These are phyloP conservation scores for Metschnikowia matae DNA, from an alignment of 805 yeast genomes.

Conservation along the genomic window DNA sequence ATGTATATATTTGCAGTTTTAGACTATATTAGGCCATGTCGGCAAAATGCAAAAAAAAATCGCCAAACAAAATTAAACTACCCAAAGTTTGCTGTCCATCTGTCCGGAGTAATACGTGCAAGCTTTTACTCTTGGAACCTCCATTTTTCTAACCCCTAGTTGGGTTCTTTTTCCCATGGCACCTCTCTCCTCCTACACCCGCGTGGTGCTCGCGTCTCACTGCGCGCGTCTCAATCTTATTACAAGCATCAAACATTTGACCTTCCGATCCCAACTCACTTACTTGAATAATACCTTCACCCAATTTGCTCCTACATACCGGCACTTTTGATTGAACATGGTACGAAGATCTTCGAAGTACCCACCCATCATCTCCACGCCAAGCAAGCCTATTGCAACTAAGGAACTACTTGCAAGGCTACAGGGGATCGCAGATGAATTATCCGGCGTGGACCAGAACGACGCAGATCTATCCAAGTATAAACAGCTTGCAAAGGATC, in stretches of 20 bases:
- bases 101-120: too few relatives aligned
- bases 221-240: neutral
- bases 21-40: too few relatives aligned
- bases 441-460: constrained; percentile 61
- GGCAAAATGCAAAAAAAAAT: too few relatives aligned
- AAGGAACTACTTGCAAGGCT: constrained; percentile 59
- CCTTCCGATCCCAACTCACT: neutral
- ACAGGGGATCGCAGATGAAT: constrained; percentile 56
- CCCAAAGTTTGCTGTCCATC: too few relatives aligned
- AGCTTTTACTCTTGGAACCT: too few relatives aligned
- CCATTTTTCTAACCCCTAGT: too few relatives aligned
- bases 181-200: neutral
- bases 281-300: neutral
- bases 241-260: neutral
- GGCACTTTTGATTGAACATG: neutral
- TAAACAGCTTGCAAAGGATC: constrained; percentile 41
- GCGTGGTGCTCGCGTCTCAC: neutral
- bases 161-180: neutral
- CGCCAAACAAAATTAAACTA: too few relatives aligned
- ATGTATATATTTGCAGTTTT: too few relatives aligned
- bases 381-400: constrained; percentile 53
- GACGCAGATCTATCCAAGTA: constrained; percentile 44
- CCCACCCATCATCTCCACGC: constrained; percentile 48
- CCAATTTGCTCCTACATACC: neutral
- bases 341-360: neutral